Evolutionary conservation across 768 basidiomycete species (phyloP).

Genomic region (Rhizopogon vesiculosus): DNA sequence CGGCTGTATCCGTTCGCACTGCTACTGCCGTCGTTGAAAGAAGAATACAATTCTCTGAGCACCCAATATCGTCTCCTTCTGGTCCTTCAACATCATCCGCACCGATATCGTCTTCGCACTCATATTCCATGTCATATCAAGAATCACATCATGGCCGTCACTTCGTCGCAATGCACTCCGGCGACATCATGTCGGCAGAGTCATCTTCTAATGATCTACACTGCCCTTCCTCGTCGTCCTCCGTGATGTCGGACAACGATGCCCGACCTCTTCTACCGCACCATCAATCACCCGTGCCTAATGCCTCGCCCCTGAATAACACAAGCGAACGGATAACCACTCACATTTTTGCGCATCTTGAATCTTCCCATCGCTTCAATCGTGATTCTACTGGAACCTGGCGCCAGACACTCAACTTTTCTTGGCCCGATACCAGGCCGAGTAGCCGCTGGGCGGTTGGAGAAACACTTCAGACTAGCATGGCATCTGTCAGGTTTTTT

Average conservation of each 20-base stretch:
- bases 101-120: conserved; percentile 14
- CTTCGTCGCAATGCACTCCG: conserved; percentile 26
- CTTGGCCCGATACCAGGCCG: conserved; percentile 68
- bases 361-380: conserved; percentile 55
- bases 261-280: conserved; percentile 20
- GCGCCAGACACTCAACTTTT: conserved; percentile 61
- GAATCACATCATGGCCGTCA: conserved; percentile 6
- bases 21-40: conserved; percentile 67
- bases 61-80: conserved; percentile 15
- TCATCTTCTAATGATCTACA: conserved; percentile 18
- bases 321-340: conserved; percentile 31
- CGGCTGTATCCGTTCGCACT: conserved; percentile 52
- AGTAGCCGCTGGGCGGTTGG: conserved; percentile 76
- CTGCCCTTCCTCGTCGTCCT: conserved; percentile 14
- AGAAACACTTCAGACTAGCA: conserved; percentile 64
- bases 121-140: conserved; percentile 8
- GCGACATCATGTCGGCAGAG: conserved; percentile 3
- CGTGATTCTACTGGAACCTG: conserved; percentile 54
- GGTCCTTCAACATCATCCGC: conserved; percentile 17
- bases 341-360: conserved; percentile 50
- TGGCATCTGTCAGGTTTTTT: conserved; percentile 66
- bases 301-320: conserved; percentile 4
- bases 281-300: conserved; percentile 7
- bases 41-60: conserved; percentile 57
- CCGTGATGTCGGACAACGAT: conserved; percentile 20